Percentiles rank a stretch among this genome's conserved stretches.
phyloP scores from a whole-genome alignment of 2,329 filamentous ascomycete genomes.

The Epichloe uncinata region DNA sequence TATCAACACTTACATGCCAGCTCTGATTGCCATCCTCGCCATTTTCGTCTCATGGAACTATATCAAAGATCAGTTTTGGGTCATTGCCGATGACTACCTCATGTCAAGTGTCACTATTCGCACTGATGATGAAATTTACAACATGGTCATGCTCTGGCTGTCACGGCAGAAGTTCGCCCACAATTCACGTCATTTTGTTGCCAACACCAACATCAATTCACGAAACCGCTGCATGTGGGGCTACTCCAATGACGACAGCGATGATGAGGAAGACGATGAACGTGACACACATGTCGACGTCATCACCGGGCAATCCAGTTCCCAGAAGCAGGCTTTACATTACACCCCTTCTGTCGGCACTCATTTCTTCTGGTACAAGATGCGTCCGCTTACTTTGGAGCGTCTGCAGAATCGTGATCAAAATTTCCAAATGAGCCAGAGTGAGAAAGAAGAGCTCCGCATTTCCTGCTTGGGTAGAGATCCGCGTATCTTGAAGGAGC shows the following conservation, averaged over 20 bases:
- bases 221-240: constrained; percentile 36
- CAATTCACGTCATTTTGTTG: constrained; percentile 47
- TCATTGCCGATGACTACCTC: constrained; percentile 37
- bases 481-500: constrained; percentile 46
- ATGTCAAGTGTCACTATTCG: constrained; percentile 55
- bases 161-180: constrained; percentile 47
- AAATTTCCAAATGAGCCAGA: constrained; percentile 22
- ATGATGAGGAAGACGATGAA: constrained; percentile 29
- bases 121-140: constrained; percentile 59
- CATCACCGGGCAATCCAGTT: constrained; percentile 9
- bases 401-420: constrained; percentile 35
- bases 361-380: constrained; percentile 56
- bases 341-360: constrained; percentile 57
- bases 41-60: constrained; percentile 40
- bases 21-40: constrained; percentile 36
- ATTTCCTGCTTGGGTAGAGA: constrained; percentile 49
- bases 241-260: constrained; percentile 27
- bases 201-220: constrained; percentile 47
- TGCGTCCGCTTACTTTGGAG: constrained; percentile 43
- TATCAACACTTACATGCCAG: constrained; percentile 47
- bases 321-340: constrained; percentile 33
- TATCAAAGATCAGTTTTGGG: constrained; percentile 32
- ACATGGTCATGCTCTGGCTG: constrained; percentile 59
- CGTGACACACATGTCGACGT: constrained; percentile 17
- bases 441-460: constrained; percentile 44